Evolutionary conservation across 345 rosid genomes (phyloP).

Genomic region (Salix arbutifolia): DNA sequence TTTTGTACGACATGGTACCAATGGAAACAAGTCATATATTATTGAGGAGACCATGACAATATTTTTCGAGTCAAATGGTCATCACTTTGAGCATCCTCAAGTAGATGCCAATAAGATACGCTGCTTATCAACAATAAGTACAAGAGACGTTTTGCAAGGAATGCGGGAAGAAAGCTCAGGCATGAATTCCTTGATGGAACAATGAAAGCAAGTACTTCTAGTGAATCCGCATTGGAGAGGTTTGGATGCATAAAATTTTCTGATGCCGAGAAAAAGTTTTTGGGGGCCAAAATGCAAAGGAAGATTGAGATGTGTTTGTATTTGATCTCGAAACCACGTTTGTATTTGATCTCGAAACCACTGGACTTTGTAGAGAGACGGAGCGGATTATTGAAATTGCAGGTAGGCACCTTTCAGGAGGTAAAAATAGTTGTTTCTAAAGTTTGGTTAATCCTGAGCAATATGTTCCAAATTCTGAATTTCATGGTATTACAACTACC

Average conservation of each 20-base stretch:
- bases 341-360: slow-evolving; percentile 21
- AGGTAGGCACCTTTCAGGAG: slow-evolving; percentile 19
- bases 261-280: slow-evolving; percentile 6
- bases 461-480: slow-evolving; percentile 17
- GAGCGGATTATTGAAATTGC: slow-evolving; percentile 21
- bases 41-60: too few species aligned
- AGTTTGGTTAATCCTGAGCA: slow-evolving; percentile 21
- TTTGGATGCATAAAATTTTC: slow-evolving; percentile 8
- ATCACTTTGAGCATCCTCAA: too few species aligned
- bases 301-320: not conserved
- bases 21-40: too few species aligned
- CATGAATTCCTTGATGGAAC: not conserved
- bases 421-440: slow-evolving; percentile 19
- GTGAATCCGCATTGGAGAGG: not conserved
- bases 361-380: slow-evolving; percentile 2
- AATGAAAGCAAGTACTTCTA: not conserved
- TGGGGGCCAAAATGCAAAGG: slow-evolving; percentile 3
- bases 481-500: slow-evolving; percentile 19
- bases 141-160: too few species aligned
- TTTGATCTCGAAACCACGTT: slow-evolving; percentile 20
- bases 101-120: too few species aligned
- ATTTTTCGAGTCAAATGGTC: too few species aligned
- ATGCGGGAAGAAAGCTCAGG: too few species aligned
- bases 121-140: too few species aligned
- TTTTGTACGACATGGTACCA: too few species aligned